A percentile compares a stretch with the other conserved stretches of the same genome.
Conservation (phyloP, 1,139 yeast species). For the Sugiyamaella paludigena region DNA sequence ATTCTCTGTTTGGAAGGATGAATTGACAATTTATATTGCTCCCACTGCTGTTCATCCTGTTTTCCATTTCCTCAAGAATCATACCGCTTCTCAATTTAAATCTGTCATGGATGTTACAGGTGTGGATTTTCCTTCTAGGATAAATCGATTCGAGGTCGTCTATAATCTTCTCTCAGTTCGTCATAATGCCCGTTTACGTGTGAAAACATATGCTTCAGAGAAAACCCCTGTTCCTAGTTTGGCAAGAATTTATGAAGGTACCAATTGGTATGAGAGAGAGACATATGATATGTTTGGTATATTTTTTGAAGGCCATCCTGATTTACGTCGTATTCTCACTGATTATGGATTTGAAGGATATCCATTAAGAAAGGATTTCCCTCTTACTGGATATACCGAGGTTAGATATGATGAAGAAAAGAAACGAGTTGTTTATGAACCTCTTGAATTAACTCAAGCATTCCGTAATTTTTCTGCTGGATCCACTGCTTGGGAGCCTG, state of each 20-base stretch:
- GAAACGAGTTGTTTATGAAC: conserved; percentile 86
- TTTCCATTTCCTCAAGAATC: conserved; percentile 67
- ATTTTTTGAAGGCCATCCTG: conserved; percentile 87
- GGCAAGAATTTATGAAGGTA: conserved; percentile 69
- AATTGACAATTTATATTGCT: conserved; percentile 70
- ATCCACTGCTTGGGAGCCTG: conserved; percentile 88
- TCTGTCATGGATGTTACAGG: conserved; percentile 80
- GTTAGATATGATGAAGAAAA: conserved; percentile 88
- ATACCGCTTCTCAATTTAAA: conserved; percentile 79
- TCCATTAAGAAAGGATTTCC: conserved; percentile 90
- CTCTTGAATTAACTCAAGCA: conserved; percentile 86
- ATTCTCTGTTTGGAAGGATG: conserved; percentile 89
- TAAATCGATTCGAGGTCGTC: conserved; percentile 82
- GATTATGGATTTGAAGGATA: conserved; percentile 94
- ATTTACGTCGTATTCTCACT: conserved; percentile 84
- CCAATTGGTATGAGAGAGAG: conserved; percentile 90
- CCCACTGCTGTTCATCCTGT: conserved; percentile 74
- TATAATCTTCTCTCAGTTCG: conserved; percentile 79
- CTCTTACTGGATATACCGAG: conserved; percentile 87
- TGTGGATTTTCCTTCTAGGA: conserved; percentile 81
- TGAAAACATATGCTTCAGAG: conserved; percentile 85
- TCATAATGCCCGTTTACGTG: conserved; percentile 83
- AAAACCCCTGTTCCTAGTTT: conserved; percentile 78
- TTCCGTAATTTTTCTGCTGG: conserved; percentile 90
- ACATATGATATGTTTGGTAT: conserved; percentile 84